Base-by-base conservation (phyloP, 139 green algal genomes). In the Picochlorum sp. region DNA sequence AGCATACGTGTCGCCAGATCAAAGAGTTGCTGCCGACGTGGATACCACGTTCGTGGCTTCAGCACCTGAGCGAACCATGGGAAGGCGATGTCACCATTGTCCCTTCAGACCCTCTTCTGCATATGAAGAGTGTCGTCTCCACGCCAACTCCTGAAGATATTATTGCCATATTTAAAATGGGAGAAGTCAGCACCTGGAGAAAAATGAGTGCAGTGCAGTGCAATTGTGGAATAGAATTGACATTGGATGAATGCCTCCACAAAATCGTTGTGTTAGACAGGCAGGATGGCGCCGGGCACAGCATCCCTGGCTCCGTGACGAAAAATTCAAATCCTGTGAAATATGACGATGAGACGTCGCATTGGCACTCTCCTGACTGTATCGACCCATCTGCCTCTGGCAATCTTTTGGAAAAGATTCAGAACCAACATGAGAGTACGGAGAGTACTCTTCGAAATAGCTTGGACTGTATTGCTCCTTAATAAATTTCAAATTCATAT, bases 81-180 rank as follows among this genome's bases (percentile, higher is more conserved):
- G 88, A 96, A 76, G 90, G 90, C 14, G 90, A 97, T 68, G 79
- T 97, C 21, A 97, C 89, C 47, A 87, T 97, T 58, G 85, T 89
- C 47, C 79, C 92, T 72, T 87, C 86, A 11, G 73, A 79, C 59
- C 74, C 68, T 10, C 61, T 85, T 59, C 82, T 76, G 66, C 78
- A 87, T 64, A 28, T 95, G 7, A 65, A 74, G 49, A 90, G 90
- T 69, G 78, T 80, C 34, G 76, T 96, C 52, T 75, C 84, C 52
- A 90, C 61, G 8, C 13, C 52, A 30, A 23, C 32, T 15, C 47
- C 9, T 15, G 15, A 76, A 80, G 72, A 67, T 72, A 54, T 49
- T 68, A 14, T 60, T 32, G 20, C 15, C 7, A 44, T 45, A 30
- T 56, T 74, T 45, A 37, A 58, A 46, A 61, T 77, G 60, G 89